Conservation (phyloP, 129 eudicot species). For the Lonicera japonica region DNA sequence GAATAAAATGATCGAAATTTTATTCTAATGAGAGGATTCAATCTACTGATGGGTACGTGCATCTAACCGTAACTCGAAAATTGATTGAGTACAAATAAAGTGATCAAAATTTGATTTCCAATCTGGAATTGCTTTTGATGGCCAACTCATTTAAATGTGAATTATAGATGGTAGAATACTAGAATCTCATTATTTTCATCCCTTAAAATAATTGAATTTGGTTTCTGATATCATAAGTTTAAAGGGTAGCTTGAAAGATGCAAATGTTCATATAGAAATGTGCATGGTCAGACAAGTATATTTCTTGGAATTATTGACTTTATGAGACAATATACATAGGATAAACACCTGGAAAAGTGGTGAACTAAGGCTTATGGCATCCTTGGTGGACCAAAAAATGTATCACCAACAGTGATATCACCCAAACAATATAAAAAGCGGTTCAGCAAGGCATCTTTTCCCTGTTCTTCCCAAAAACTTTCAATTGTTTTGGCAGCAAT, state of each 20-base stretch:
- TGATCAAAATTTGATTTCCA: no score
- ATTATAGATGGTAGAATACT: no score
- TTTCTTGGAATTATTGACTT: conserved; percentile 95
- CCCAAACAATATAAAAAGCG: conserved; percentile 93
- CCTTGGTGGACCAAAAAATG: conserved; percentile 89
- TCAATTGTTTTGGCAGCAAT: conserved; percentile 22
- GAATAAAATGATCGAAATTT: no score
- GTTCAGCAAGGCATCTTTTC: conserved; percentile 67
- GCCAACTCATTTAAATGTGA: no score
- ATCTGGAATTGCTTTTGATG: no score
- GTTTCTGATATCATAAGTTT: no score
- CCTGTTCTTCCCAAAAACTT: not conserved
- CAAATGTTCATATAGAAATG: no score
- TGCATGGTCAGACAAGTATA: no score
- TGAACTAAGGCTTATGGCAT: conserved; percentile 93
- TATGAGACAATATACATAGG: conserved; percentile 99
- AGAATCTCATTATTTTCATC: no score
- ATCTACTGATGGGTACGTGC: conserved; percentile 70
- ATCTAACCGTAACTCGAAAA: not conserved
- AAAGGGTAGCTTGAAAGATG: no score
- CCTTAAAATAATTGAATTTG: no score
- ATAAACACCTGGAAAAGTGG: conserved; percentile 97
- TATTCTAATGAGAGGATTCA: conserved; percentile 60
- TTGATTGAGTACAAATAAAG: not conserved
- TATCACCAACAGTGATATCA: conserved; percentile 89